phyloP scores from a whole-genome alignment of 2,329 filamentous ascomycete genomes.

The Nigrospora sphaerica region DNA sequence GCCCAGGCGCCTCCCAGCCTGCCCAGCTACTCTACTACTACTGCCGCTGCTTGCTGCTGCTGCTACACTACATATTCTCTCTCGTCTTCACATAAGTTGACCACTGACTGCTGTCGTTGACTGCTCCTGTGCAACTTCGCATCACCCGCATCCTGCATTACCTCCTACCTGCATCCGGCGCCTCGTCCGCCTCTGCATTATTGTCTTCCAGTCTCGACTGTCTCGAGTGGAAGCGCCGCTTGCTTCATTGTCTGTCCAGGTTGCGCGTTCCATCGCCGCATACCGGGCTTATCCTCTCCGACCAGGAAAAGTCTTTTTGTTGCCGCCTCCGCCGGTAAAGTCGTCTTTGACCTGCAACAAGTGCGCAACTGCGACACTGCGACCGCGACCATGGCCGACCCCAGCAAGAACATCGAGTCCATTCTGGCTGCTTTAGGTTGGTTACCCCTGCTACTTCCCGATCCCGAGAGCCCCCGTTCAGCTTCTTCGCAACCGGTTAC shows the following conservation, averaged over 20 bases:
- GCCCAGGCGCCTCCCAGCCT: no score
- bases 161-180: not conserved
- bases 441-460: slow-evolving; percentile 11
- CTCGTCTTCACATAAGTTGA: not conserved
- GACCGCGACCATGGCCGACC: slow-evolving; percentile 26
- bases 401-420: slow-evolving; percentile 34
- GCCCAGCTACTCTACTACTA: no score
- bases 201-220: not conserved
- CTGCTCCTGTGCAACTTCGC: slow-evolving; percentile 1
- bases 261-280: not conserved
- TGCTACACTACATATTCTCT: no score
- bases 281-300: no score
- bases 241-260: not conserved
- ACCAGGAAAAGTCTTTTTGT: no score
- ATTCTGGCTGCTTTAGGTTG: slow-evolving; percentile 42
- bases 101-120: slow-evolving; percentile 1
- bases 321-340: no score
- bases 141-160: not conserved
- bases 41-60: no score
- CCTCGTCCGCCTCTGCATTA: no score
- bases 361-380: not conserved
- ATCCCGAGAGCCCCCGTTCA: not conserved
- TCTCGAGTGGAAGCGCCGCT: not conserved
- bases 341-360: not conserved
- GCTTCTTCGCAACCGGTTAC: not conserved